phyloP scores from a whole-genome alignment of 106 monocot species.

The Phalaenopsis aphrodite region DNA sequence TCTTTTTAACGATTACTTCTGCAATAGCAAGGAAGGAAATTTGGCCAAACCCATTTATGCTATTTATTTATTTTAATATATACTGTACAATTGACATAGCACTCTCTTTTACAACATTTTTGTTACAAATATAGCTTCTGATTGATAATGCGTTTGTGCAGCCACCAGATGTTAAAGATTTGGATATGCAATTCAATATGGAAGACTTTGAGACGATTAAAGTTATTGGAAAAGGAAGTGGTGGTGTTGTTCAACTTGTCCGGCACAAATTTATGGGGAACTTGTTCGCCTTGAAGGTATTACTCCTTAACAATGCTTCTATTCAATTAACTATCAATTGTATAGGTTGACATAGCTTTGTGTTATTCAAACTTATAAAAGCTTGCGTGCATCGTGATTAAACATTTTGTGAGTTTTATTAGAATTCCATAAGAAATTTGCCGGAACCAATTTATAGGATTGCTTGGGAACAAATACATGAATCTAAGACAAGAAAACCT shows the following conservation, averaged over 20 bases:
- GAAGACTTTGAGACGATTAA: conserved; percentile 88
- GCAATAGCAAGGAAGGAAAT: neutral
- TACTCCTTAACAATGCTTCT: neutral
- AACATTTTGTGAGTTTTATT: neutral
- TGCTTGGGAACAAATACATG: neutral
- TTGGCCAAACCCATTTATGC: neutral
- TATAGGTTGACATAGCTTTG: neutral
- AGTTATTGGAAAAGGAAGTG: conserved; percentile 96
- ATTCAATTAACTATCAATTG: neutral
- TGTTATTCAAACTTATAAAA: neutral
- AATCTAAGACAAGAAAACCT: neutral
- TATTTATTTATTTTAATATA: neutral
- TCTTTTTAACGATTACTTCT: neutral
- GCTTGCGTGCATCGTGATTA: neutral
- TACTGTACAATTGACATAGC: neutral
- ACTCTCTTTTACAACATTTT: neutral
- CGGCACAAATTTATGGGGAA: conserved; percentile 78
- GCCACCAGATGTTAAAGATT: conserved; percentile 40
- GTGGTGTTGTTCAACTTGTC: conserved; percentile 94
- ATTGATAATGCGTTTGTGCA: conserved; percentile 13
- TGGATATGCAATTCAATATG: conserved; percentile 45
- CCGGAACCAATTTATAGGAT: neutral
- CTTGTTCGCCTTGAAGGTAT: conserved; percentile 85
- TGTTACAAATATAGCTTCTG: neutral
- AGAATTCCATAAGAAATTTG: neutral